phyloP scores from a whole-genome alignment of 495 filamentous ascomycete species.

The Penicillium pancosmium region DNA sequence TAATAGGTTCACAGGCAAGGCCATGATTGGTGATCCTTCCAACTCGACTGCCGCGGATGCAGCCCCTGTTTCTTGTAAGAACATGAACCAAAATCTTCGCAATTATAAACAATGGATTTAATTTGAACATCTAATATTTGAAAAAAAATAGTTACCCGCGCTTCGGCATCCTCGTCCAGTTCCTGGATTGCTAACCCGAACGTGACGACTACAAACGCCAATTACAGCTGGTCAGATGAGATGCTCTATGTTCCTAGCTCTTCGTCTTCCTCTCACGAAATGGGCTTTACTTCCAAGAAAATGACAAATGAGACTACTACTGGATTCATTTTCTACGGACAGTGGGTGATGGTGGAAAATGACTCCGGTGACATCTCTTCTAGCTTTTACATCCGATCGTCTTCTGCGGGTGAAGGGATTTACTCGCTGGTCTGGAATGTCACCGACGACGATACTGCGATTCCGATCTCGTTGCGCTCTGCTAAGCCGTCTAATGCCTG shows the following conservation, averaged over 20 bases:
- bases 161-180: not conserved
- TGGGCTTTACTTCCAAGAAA: conserved; percentile 7
- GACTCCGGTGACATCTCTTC: conserved; percentile 9
- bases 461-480: conserved; percentile 12
- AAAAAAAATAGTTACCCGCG: conserved; percentile 3
- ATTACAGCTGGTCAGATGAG: conserved; percentile 8
- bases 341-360: conserved; percentile 10
- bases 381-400: conserved; percentile 9
- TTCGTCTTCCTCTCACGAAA: conserved; percentile 9
- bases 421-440: conserved; percentile 11
- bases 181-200: conserved; percentile 12
- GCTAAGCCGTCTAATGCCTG: conserved; percentile 1
- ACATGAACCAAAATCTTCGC: not conserved
- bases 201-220: conserved; percentile 1
- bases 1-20: conserved; percentile 4
- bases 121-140: not conserved
- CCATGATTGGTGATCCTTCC: conserved; percentile 7
- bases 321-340: conserved; percentile 13
- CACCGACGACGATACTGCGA: conserved; percentile 10
- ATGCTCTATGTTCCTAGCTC: conserved; percentile 12
- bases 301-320: conserved; percentile 9
- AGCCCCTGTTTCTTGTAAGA: conserved; percentile 7
- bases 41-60: conserved; percentile 12
- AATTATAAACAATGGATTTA: not conserved
- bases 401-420: conserved; percentile 4